Conservation (phyloP, 2,329 filamentous ascomycete genomes). For the Ophiosphaerella korrae region DNA sequence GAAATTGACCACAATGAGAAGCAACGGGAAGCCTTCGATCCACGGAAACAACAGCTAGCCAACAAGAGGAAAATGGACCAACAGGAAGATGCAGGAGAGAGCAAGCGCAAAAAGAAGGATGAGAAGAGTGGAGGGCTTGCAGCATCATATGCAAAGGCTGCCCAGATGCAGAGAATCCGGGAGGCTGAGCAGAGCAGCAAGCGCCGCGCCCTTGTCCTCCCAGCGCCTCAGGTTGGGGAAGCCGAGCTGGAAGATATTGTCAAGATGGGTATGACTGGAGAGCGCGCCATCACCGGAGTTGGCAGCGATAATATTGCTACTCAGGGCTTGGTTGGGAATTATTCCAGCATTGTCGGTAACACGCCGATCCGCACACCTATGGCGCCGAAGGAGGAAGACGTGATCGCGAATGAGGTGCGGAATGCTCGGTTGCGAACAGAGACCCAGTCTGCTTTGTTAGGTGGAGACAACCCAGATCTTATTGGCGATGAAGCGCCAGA, state of each 20-base stretch:
- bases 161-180: slow-evolving; percentile 89
- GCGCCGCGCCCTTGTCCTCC: slow-evolving; percentile 79
- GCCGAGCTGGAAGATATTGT: slow-evolving; percentile 95
- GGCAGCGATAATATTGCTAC: slow-evolving; percentile 85
- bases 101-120: slow-evolving; percentile 86
- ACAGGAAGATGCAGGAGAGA: slow-evolving; percentile 76
- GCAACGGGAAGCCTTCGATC: slow-evolving; percentile 85
- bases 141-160: slow-evolving; percentile 88
- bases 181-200: slow-evolving; percentile 98
- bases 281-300: slow-evolving; percentile 78
- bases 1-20: slow-evolving; percentile 81
- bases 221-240: slow-evolving; percentile 89
- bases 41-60: slow-evolving; percentile 85
- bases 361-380: slow-evolving; percentile 91
- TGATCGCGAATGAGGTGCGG: slow-evolving; percentile 93
- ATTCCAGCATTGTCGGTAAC: slow-evolving; percentile 76
- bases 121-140: slow-evolving; percentile 76
- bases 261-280: slow-evolving; percentile 95
- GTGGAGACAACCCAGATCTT: slow-evolving; percentile 90
- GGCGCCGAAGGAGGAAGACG: slow-evolving; percentile 90
- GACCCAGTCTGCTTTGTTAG: slow-evolving; percentile 89
- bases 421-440: slow-evolving; percentile 92
- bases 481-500: slow-evolving; percentile 82
- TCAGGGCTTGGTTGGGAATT: slow-evolving; percentile 83
- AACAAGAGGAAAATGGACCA: slow-evolving; percentile 93